Evolutionary conservation across 305 asterid genomes (phyloP).

Genomic region (Fraxinus velutina): DNA sequence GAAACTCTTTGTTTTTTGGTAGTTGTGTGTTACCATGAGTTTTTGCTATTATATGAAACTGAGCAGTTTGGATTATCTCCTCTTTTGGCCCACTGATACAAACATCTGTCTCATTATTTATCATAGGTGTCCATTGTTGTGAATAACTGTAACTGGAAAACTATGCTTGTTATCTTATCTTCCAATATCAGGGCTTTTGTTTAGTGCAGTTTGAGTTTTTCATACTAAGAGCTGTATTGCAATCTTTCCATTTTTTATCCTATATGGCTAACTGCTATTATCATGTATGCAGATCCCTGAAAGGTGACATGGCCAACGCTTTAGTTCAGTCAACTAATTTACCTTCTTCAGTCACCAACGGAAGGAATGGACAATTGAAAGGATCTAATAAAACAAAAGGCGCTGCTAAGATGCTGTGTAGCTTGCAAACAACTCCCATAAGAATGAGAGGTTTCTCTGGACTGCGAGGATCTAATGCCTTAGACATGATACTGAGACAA

Average conservation of each 20-base stretch:
- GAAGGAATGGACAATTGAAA: constrained; percentile 46
- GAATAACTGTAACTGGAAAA: neutral
- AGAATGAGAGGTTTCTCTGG: constrained; percentile 60
- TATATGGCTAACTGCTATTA: constrained; percentile 17
- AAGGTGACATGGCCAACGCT: constrained; percentile 63
- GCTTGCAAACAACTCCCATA: constrained; percentile 33
- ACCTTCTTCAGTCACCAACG: constrained; percentile 50
- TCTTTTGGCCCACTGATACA: neutral
- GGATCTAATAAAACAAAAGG: constrained; percentile 47
- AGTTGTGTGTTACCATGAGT: neutral
- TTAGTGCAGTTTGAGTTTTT: neutral
- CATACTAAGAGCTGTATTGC: neutral
- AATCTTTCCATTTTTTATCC: neutral
- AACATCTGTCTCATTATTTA: neutral
- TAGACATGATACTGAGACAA: constrained; percentile 48
- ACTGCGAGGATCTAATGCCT: constrained; percentile 61
- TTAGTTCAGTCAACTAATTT: constrained; percentile 63
- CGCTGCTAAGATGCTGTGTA: constrained; percentile 49
- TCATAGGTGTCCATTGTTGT: neutral
- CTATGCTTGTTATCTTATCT: neutral
- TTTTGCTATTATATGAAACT: neutral
- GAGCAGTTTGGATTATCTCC: neutral
- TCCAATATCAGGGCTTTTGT: neutral
- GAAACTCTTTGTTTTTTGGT: neutral
- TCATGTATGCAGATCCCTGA: constrained; percentile 32